These are phyloP conservation scores for Saccharomycopsis capsularis DNA, from an alignment of 805 yeast genomes.

Conservation along the genomic window DNA sequence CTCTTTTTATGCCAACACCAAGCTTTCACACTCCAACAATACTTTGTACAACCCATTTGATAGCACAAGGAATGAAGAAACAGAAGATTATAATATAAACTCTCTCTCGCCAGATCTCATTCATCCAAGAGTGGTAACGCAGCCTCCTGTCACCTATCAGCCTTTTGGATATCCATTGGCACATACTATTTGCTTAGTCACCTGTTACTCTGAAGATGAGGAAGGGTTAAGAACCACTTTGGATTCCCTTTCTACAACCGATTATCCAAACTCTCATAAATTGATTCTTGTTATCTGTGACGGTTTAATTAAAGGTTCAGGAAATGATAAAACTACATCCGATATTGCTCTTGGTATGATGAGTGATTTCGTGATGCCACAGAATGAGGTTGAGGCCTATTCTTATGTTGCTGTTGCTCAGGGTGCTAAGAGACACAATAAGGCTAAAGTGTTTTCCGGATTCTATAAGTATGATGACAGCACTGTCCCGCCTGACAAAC, in stretches of 20 bases:
- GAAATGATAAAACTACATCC: constrained; percentile 81
- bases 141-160: constrained; percentile 83
- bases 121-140: constrained; percentile 78
- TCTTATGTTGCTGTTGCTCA: constrained; percentile 95
- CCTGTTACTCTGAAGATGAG: constrained; percentile 92
- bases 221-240: constrained; percentile 79
- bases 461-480: constrained; percentile 78
- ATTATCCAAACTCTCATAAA: constrained; percentile 92
- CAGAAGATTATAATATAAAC: constrained; percentile 26
- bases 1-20: constrained; percentile 16
- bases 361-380: constrained; percentile 65
- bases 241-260: constrained; percentile 92
- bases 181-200: constrained; percentile 69
- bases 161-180: constrained; percentile 80
- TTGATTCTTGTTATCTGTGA: constrained; percentile 82
- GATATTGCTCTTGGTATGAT: constrained; percentile 84
- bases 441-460: constrained; percentile 96
- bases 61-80: constrained; percentile 6
- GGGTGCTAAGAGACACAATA: constrained; percentile 91
- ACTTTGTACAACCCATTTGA: constrained; percentile 20
- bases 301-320: constrained; percentile 91
- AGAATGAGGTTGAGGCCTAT: constrained; percentile 68
- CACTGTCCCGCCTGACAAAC: constrained; percentile 72
- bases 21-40: constrained; percentile 8
- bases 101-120: constrained; percentile 53